A percentile compares a stretch with the other conserved stretches of the same genome.
These are phyloP conservation scores for Tuber umbilicatum DNA, from an alignment of 495 filamentous ascomycete species.

Conservation along the genomic window DNA sequence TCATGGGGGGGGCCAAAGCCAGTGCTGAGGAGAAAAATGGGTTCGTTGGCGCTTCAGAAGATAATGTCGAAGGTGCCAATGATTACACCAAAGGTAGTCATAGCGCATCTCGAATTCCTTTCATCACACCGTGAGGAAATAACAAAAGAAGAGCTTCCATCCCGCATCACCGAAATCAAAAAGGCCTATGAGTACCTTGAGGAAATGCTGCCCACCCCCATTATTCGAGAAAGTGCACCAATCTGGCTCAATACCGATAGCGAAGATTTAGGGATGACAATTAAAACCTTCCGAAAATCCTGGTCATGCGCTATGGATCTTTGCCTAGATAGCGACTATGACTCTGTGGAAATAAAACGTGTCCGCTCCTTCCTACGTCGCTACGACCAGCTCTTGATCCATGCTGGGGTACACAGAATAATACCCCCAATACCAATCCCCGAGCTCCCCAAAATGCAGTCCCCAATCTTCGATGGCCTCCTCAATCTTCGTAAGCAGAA, in stretches of 20 bases:
- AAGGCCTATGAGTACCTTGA: conserved; percentile 30
- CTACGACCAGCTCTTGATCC: conserved; percentile 12
- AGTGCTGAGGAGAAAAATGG: conserved; percentile 13
- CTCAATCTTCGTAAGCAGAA: conserved; percentile 1
- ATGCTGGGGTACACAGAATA: conserved; percentile 14
- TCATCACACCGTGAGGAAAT: conserved; percentile 16
- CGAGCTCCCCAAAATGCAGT: background rate
- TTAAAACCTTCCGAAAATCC: conserved; percentile 13
- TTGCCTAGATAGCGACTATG: conserved; percentile 18
- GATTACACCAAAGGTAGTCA: conserved; percentile 16
- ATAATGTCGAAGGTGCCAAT: background rate
- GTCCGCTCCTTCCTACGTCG: conserved; percentile 25
- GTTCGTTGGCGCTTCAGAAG: conserved; percentile 9
- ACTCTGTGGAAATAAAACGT: conserved; percentile 19
- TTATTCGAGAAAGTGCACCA: conserved; percentile 8
- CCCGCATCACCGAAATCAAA: conserved; percentile 20
- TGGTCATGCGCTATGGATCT: conserved; percentile 27
- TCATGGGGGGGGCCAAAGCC: conserved; percentile 36
- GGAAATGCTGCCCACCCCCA: background rate
- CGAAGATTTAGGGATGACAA: conserved; percentile 1
- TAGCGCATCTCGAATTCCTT: conserved; percentile 30
- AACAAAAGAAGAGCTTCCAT: conserved; percentile 17
- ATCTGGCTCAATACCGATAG: conserved; percentile 35
- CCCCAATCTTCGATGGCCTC: conserved; percentile 5
- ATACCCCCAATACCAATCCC: background rate